Evolutionary conservation across 2,329 filamentous ascomycete genomes (phyloP).

Genomic region (Incumbomyces lentus): DNA sequence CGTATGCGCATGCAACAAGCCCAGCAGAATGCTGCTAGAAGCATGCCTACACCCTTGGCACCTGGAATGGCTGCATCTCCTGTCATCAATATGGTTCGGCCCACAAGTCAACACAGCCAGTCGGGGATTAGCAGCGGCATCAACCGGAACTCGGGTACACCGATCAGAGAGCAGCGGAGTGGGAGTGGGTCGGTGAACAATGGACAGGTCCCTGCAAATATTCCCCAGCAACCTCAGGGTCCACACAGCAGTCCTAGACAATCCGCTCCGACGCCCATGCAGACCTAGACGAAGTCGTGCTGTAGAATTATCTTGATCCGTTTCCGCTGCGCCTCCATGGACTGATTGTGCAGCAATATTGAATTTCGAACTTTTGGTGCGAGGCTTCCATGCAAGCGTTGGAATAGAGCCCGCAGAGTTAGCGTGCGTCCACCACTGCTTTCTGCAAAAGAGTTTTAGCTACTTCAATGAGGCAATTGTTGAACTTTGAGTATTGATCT

Average conservation of each 20-base stretch:
- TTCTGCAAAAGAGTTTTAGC: no score
- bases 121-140: constrained; percentile 23
- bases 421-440: no score
- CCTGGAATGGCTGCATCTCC: constrained; percentile 30
- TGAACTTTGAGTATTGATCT: no score
- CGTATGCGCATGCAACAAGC: constrained; percentile 43
- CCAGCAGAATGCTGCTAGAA: constrained; percentile 26
- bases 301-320: no score
- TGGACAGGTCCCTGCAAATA: neutral
- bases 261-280: constrained; percentile 1
- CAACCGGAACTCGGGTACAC: constrained; percentile 32
- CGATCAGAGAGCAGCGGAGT: constrained; percentile 37
- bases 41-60: constrained; percentile 14
- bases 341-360: no score
- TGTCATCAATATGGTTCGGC: constrained; percentile 33
- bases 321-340: no score
- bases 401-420: no score
- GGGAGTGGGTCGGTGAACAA: constrained; percentile 23
- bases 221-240: constrained; percentile 10
- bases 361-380: no score
- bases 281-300: neutral
- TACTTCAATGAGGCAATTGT: no score
- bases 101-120: constrained; percentile 19
- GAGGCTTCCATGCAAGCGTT: no score
- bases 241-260: constrained; percentile 30